A percentile compares a stretch with the other conserved stretches of the same genome.
Evolutionary conservation across 768 basidiomycete species (phyloP).

Genomic region (Sarcodon sp.): DNA sequence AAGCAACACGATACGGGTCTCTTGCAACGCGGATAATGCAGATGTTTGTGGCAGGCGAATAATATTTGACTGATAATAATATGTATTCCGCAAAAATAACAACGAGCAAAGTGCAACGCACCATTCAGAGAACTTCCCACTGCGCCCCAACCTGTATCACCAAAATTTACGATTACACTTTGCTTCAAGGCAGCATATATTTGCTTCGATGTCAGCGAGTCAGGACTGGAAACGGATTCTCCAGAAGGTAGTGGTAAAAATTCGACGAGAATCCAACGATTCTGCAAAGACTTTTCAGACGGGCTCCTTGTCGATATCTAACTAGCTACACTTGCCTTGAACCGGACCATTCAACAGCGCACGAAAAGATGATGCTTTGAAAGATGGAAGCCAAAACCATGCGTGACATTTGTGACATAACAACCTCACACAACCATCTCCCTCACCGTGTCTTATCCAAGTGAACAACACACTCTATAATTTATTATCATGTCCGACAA

Average conservation of each 20-base stretch:
- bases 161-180: constrained; percentile 61
- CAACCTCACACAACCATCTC: not conserved
- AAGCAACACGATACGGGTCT: constrained; percentile 68
- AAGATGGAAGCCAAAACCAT: not conserved
- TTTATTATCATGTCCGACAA: not conserved
- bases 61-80: constrained; percentile 62
- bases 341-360: constrained; percentile 41
- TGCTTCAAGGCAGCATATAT: constrained; percentile 61
- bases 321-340: constrained; percentile 33
- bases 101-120: constrained; percentile 17
- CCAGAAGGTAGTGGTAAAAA: constrained; percentile 36
- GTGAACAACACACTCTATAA: constrained; percentile 3
- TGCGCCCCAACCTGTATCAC: constrained; percentile 79
- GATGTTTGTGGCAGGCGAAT: constrained; percentile 69
- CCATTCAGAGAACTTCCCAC: constrained; percentile 61
- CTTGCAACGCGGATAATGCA: constrained; percentile 81
- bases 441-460: not conserved
- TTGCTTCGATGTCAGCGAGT: constrained; percentile 41
- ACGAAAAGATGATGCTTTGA: not conserved
- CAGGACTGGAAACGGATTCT: constrained; percentile 3
- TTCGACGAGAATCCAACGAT: constrained; percentile 83
- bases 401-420: not conserved
- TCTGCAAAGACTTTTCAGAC: constrained; percentile 27
- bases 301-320: not conserved
- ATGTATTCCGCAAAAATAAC: not conserved